Percentiles rank a stretch among this genome's conserved stretches.
phyloP scores from a whole-genome alignment of 2,329 filamentous ascomycete species.

The Aspergillus tubingensis region DNA sequence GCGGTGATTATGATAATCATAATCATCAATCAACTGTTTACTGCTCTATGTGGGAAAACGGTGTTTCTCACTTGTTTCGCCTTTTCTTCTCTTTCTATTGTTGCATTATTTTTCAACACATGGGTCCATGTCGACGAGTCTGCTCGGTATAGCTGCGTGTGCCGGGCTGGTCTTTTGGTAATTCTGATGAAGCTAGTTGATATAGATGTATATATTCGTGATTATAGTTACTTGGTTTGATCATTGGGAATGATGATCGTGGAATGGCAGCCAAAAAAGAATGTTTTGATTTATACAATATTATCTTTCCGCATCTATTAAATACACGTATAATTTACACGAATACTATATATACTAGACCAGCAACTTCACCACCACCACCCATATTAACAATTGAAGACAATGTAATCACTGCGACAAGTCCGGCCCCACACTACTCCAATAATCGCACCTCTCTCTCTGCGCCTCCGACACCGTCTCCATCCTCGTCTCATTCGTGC shows the following conservation, averaged over 20 bases:
- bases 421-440: conserved; percentile 50
- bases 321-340: background rate
- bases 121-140: background rate
- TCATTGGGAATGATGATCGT: conserved; percentile 1
- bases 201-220: conserved; percentile 1
- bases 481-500: conserved; percentile 51
- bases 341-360: background rate
- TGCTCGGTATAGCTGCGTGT: conserved; percentile 8
- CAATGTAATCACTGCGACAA: conserved; percentile 46
- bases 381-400: too few relatives aligned
- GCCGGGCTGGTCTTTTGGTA: background rate
- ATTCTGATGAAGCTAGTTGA: background rate
- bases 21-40: too few relatives aligned
- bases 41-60: background rate
- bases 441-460: conserved; percentile 51
- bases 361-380: too few relatives aligned
- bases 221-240: background rate
- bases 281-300: background rate
- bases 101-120: background rate
- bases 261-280: background rate
- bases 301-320: background rate
- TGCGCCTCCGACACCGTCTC: conserved; percentile 46
- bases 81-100: background rate
- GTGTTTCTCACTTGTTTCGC: background rate
- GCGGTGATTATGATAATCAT: conserved; percentile 37